Percentiles rank a stretch among this genome's conserved stretches.
These are phyloP conservation scores for Toxoplasma gondii DNA, from an alignment of 169 alveolate species.

Conservation along the genomic window DNA sequence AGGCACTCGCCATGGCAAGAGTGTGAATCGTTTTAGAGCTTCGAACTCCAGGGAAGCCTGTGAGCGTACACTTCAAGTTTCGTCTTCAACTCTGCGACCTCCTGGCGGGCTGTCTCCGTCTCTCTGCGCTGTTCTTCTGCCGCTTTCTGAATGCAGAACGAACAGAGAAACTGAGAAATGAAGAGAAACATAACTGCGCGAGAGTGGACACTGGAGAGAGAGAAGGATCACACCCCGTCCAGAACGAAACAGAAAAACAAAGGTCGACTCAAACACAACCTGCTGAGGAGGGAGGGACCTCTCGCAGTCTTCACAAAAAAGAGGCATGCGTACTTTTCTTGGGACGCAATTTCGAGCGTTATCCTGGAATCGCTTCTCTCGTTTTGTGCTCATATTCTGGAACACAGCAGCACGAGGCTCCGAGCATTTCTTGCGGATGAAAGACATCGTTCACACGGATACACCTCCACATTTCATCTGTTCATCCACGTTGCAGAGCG, in stretches of 20 bases:
- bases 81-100: background rate
- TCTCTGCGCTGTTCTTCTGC: constrained; percentile 1
- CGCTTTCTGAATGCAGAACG: background rate
- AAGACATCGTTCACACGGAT: too few relatives aligned
- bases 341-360: too few relatives aligned
- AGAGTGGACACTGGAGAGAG: background rate
- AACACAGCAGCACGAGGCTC: too few relatives aligned
- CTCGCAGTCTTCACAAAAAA: background rate
- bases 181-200: background rate
- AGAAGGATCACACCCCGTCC: background rate
- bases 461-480: too few relatives aligned
- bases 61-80: background rate
- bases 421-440: too few relatives aligned
- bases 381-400: too few relatives aligned
- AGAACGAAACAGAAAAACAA: background rate
- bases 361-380: too few relatives aligned
- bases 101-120: background rate
- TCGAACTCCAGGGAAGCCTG: too few relatives aligned
- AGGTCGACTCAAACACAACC: background rate
- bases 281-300: background rate
- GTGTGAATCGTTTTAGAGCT: too few relatives aligned
- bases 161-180: background rate
- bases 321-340: too few relatives aligned
- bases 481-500: too few relatives aligned
- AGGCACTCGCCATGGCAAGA: too few relatives aligned